Percentiles rank a stretch among this genome's conserved stretches.
Evolutionary conservation across 2,329 filamentous ascomycete genomes (phyloP).

Genomic region (Epichloe uncinata): DNA sequence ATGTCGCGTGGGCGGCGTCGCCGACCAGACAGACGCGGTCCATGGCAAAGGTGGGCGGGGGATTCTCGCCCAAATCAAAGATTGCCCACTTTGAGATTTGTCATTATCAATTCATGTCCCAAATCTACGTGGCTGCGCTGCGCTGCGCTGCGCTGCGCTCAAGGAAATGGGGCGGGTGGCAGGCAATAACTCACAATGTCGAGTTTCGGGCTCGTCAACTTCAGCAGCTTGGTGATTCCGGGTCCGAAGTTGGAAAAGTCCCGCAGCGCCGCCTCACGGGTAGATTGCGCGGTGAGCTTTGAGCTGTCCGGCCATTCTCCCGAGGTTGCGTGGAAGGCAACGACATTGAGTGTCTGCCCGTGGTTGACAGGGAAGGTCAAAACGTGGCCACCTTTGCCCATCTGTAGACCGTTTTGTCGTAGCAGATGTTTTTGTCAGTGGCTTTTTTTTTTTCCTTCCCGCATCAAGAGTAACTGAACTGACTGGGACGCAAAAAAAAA

Average conservation of each 20-base stretch:
- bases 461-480: too few species aligned
- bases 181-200: background rate
- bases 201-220: background rate
- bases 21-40: constrained; percentile 5
- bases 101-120: background rate
- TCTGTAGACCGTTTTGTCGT: too few species aligned
- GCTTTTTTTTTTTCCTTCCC: too few species aligned
- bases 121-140: too few species aligned
- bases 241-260: constrained; percentile 2
- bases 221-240: background rate
- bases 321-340: constrained; percentile 2
- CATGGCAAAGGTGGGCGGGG: constrained; percentile 2
- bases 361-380: constrained; percentile 4
- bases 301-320: background rate
- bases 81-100: constrained; percentile 1
- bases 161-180: too few species aligned
- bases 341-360: constrained; percentile 3
- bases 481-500: too few species aligned
- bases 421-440: too few species aligned
- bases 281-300: background rate
- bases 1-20: constrained; percentile 6
- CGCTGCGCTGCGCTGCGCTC: too few species aligned
- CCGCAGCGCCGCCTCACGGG: constrained; percentile 2
- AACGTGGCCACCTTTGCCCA: constrained; percentile 5
- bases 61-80: constrained; percentile 5